Base-by-base conservation (phyloP, 768 basidiomycete species). In the Aureoboletus auriporus region DNA sequence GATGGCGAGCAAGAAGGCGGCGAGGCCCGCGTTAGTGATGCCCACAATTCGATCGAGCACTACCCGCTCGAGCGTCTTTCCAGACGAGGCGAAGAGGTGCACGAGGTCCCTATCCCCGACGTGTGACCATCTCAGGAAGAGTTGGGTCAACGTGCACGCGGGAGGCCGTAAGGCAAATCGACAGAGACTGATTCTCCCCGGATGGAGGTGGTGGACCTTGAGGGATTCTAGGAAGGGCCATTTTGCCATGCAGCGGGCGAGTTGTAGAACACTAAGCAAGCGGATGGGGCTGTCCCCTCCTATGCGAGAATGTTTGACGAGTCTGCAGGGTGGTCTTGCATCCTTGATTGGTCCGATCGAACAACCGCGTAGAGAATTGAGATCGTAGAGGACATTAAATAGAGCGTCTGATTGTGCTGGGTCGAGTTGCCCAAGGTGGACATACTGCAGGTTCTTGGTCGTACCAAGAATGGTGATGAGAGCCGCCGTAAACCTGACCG, bases 61-160 rank as follows among this genome's bases (percentile, higher is more conserved):
- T 8, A 62, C 60, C 4, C 43, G 47, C 39, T 61, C 60, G 41
- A 61, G 60, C 39, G 56, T 43, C 1, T 8, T 36, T 1, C 46
- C 46, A 1, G 59, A 51, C 10, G 56, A 46, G 23, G 35, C 23
- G 10, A 55, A 56, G 0, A 61, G 46, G 27, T 55, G 42, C 13
- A 14, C 30, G 37, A 61, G 59, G 40, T 61, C 59, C 39, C 49
- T 48, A 44, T 61, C 60, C 16, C 47, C 26, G 39, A 62, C 23
- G 11, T 39, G 39, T 1, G 60, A 62, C 3, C 40, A 47, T 2
- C 47, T 42, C 45, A 61, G 45, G n/a, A 35, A 13, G 36, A 61
- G 60, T 2, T 56, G 56, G 4, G 57, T 61, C n/a, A 59, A 42
- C 17, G 49, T 20, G 44, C 55, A 60, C 12, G n/a, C 20, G 0